A percentile compares a stretch with the other conserved stretches of the same genome.
phyloP scores from a whole-genome alignment of 441 rosid species.

The Gossypium gossypioides region DNA sequence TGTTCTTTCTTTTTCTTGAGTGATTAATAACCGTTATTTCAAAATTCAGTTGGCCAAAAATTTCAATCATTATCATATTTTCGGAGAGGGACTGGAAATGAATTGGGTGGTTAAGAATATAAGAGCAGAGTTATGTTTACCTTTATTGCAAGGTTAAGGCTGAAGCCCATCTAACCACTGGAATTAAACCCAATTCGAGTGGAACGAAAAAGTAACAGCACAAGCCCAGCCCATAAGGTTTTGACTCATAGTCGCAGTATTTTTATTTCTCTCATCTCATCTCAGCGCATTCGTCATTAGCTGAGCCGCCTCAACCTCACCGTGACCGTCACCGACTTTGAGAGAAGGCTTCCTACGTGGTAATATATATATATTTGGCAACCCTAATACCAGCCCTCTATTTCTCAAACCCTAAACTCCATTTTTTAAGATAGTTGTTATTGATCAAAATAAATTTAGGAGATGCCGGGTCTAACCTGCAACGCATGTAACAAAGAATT shows the following conservation, averaged over 20 bases:
- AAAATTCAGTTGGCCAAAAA: not conserved
- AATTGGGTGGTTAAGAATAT: not conserved
- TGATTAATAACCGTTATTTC: not conserved
- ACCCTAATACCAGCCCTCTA: not conserved
- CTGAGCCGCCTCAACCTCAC: not conserved
- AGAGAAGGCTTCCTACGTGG: not conserved
- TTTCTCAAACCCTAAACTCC: not conserved
- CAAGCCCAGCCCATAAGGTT: not conserved
- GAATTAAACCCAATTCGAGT: not conserved
- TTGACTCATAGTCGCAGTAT: not conserved
- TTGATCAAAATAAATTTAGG: not conserved
- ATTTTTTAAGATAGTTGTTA: not conserved
- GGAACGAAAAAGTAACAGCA: not conserved
- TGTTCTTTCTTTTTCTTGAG: not conserved
- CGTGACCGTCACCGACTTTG: conserved; percentile 15
- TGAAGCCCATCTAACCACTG: not conserved
- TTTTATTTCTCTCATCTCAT: not conserved
- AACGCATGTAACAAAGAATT: conserved; percentile 85
- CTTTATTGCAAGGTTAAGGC: not conserved
- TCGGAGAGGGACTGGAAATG: not conserved
- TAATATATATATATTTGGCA: not conserved
- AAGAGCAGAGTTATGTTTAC: not conserved
- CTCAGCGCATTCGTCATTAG: not conserved
- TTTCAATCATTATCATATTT: not conserved
- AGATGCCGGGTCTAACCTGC: conserved; percentile 70